Evolutionary conservation across 352 stramenopile species (phyloP), one percentile per base, ranked within the genome.

Genomic region (Pythium dissotocum): DNA sequence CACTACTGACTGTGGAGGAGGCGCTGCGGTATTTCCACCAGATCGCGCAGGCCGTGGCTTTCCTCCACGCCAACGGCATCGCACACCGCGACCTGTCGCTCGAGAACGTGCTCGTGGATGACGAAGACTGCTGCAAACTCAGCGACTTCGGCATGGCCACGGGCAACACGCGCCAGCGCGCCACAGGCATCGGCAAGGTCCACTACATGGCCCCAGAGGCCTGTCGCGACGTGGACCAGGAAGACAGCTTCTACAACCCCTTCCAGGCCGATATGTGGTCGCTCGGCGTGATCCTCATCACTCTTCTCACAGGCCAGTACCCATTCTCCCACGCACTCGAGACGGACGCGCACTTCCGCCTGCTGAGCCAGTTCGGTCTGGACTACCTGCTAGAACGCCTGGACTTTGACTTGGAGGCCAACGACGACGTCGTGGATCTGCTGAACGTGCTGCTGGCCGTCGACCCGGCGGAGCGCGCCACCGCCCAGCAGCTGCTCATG

Each of bases 141-240:
- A 85, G 77, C 40, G 87, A 95, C 80, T 95, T 95, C 63, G 87
- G 87, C 35, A 76, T 95, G 65, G 77, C 85, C 21, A 83, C 78
- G 40, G 78, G 67, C 16, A 30, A 62, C 51, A 73, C 49, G 61
- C 46, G 16, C 40, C 21, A 44, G 54, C 28, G 62, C 83, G 49
- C 66, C 61, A 26, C 72, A 69, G 55, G 83, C 9, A 86, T 92
- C 48, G 88, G 88, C 55, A 96, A 96, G 72, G 44, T 82, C 12
- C 73, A 88, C 44, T 95, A 95, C 69, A 92, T 94, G 80, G 85
- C 85, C 8, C 87, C 87, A 1, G 87, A 95, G 77, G 73, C 77
- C 7, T 85, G 75, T 64, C 62, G 68, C 14, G 74, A 61, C 2
- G n/a, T 72, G 16, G 69, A 73, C 35, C 32, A 58, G 9, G 48